Evolutionary conservation across 1,139 yeast genomes (phyloP).

Genomic region (Blastobotrys petasosporus): DNA sequence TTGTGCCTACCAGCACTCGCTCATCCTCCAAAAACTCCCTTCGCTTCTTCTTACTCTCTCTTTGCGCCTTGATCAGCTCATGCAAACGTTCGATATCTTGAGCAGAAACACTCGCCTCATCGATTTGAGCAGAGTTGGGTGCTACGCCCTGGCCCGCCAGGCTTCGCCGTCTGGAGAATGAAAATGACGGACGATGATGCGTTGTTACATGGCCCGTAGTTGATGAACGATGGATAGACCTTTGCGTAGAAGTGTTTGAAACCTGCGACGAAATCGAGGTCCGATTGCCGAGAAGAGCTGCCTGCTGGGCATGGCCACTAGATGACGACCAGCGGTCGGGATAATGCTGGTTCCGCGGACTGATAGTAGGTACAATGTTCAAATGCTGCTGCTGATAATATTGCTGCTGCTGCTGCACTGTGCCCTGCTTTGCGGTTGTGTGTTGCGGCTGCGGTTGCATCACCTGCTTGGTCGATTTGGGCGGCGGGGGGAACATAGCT

Average conservation of each 20-base stretch:
- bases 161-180: slow-evolving; percentile 24
- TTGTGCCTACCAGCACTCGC: slow-evolving; percentile 67
- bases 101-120: slow-evolving; percentile 16
- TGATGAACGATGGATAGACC: slow-evolving; percentile 8
- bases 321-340: too few species aligned
- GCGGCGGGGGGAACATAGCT: background rate
- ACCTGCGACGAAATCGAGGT: slow-evolving; percentile 15
- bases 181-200: slow-evolving; percentile 24
- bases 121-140: slow-evolving; percentile 12
- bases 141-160: slow-evolving; percentile 14
- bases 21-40: slow-evolving; percentile 51
- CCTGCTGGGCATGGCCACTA: background rate
- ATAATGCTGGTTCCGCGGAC: too few species aligned
- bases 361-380: too few species aligned
- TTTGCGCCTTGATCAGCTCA: slow-evolving; percentile 34
- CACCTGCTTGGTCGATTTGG: background rate
- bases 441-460: slow-evolving; percentile 1
- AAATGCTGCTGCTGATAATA: too few species aligned
- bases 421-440: background rate
- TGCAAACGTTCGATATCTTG: slow-evolving; percentile 27
- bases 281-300: slow-evolving; percentile 1
- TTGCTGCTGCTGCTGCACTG: background rate
- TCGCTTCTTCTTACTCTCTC: slow-evolving; percentile 40
- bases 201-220: slow-evolving; percentile 5
- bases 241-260: slow-evolving; percentile 7